Evolutionary conservation across 371 early-diverging fungal genomes (phyloP).

Genomic region (Mucor ambiguus): DNA sequence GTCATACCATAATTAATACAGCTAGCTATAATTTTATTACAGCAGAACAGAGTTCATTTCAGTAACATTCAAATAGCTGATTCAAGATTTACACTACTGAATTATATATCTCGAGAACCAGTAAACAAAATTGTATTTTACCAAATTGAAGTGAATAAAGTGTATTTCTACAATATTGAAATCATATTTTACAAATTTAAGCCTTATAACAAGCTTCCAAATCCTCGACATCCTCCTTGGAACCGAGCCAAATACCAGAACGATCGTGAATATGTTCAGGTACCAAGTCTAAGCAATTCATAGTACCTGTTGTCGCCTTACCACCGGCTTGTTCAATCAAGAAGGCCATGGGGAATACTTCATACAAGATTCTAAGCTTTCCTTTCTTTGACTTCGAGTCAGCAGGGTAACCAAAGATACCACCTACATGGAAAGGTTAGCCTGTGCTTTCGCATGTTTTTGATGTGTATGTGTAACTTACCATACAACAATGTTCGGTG

Average conservation of each 20-base stretch:
- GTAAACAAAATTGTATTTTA: no score
- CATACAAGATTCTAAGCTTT: conserved; percentile 96
- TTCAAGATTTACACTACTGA: no score
- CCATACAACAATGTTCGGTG: conserved; percentile 96
- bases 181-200: conserved; percentile 9
- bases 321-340: conserved; percentile 97
- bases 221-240: conserved; percentile 86
- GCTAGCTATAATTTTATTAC: no score
- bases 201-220: conserved; percentile 62
- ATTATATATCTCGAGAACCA: no score
- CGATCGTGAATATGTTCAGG: conserved; percentile 92
- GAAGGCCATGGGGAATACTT: conserved; percentile 98
- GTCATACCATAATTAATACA: no score
- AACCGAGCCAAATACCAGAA: conserved; percentile 92
- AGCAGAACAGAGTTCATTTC: no score
- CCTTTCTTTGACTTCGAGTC: conserved; percentile 89
- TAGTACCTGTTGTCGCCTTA: conserved; percentile 83
- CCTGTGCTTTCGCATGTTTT: conserved; percentile 7
- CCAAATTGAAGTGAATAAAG: no score
- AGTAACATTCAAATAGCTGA: no score
- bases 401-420: conserved; percentile 86
- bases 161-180: background rate
- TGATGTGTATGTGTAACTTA: conserved; percentile 3
- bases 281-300: conserved; percentile 84
- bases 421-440: conserved; percentile 33